Percentiles rank a stretch among this genome's conserved stretches.
Evolutionary conservation across 495 filamentous ascomycete species (phyloP).

Genomic region (Immersiella caudata): DNA sequence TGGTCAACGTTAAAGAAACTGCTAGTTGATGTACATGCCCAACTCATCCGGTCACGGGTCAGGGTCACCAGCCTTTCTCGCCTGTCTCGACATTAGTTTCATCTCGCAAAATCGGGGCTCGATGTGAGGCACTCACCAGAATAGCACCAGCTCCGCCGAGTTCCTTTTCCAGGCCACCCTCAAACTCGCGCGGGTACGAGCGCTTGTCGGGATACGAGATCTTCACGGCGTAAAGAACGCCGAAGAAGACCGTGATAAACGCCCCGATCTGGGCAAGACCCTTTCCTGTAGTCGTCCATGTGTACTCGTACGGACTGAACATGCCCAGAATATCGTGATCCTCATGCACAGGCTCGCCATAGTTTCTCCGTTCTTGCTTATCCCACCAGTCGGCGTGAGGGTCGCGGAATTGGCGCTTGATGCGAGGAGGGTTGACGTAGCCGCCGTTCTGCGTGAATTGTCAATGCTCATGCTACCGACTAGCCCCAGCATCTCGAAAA

Average conservation of each 20-base stretch:
- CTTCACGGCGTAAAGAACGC: conserved; percentile 71
- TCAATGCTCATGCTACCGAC: conserved; percentile 21
- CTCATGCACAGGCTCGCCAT: conserved; percentile 92
- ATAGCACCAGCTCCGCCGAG: conserved; percentile 68
- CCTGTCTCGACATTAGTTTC: conserved; percentile 34
- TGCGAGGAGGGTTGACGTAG: conserved; percentile 82
- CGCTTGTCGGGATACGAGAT: conserved; percentile 83
- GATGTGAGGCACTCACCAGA: conserved; percentile 42
- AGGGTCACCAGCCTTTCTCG: conserved; percentile 46
- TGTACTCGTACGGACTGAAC: conserved; percentile 89
- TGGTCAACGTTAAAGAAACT: no score
- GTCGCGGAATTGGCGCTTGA: conserved; percentile 88
- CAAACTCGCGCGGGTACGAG: conserved; percentile 75
- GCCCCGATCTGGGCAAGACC: conserved; percentile 71
- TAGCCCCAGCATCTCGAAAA: conserved; percentile 27
- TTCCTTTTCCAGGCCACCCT: conserved; percentile 81
- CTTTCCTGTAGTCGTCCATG: conserved; percentile 72
- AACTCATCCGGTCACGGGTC: conserved; percentile 37
- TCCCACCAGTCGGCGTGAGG: conserved; percentile 97
- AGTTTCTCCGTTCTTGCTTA: conserved; percentile 94
- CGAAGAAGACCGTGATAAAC: conserved; percentile 71
- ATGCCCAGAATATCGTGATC: conserved; percentile 94
- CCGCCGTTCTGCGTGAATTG: conserved; percentile 72
- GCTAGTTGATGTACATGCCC: conserved; percentile 27
- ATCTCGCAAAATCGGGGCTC: neutral